A percentile compares a stretch with the other conserved stretches of the same genome.
phyloP scores from a whole-genome alignment of 2,329 filamentous ascomycete species.

The Xylaria sp. region DNA sequence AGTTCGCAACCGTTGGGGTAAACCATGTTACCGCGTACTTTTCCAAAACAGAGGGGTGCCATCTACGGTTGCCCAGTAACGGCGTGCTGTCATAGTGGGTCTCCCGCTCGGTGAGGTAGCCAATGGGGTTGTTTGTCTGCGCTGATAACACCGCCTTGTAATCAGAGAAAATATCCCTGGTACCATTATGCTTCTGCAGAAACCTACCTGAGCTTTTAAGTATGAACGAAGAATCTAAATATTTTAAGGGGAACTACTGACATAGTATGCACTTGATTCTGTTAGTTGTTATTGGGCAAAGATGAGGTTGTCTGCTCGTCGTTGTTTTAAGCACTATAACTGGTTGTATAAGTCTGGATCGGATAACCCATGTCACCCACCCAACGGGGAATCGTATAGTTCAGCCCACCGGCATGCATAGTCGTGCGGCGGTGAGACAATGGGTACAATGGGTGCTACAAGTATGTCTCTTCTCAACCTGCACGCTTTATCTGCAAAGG shows the following conservation, averaged over 20 bases:
- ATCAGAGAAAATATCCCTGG: background rate
- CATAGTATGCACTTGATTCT: background rate
- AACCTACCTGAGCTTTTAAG: background rate
- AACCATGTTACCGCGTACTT: conserved; percentile 28
- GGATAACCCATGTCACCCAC: conserved; percentile 7
- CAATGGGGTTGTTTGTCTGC: background rate
- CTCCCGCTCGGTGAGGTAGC: background rate
- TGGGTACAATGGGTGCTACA: conserved; percentile 20
- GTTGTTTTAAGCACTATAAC: conserved; percentile 6
- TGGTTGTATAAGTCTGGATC: background rate
- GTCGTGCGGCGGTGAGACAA: conserved; percentile 30
- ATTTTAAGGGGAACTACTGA: background rate
- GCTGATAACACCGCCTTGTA: background rate
- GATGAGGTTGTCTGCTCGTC: background rate
- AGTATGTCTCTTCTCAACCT: conserved; percentile 20
- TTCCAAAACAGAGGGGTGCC: conserved; percentile 42
- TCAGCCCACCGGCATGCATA: conserved; percentile 39
- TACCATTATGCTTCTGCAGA: background rate
- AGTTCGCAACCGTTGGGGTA: conserved; percentile 21
- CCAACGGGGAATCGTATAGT: background rate
- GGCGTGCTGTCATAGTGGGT: conserved; percentile 11
- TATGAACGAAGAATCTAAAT: background rate
- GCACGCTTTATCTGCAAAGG: conserved; percentile 37
- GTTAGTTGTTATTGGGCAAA: background rate
- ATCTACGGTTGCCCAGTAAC: conserved; percentile 45